A percentile compares a stretch with the other conserved stretches of the same genome.
Evolutionary conservation across 2,329 filamentous ascomycete species (phyloP).

Genomic region (Graphilbum fragrans): DNA sequence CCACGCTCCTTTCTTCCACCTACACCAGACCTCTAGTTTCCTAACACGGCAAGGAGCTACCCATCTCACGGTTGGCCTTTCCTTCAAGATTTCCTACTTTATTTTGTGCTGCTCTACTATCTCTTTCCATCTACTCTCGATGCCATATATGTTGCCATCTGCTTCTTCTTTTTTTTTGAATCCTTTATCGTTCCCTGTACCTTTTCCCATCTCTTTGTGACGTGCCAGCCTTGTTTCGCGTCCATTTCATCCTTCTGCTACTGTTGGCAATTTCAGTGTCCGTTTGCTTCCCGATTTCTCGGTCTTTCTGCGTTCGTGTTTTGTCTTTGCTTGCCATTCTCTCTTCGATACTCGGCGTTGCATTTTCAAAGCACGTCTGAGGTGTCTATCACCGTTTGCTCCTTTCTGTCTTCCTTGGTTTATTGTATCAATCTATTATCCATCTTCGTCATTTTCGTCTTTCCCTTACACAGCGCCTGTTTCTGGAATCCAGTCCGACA

Average conservation of each 20-base stretch:
- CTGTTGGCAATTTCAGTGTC: neutral
- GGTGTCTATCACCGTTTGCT: neutral
- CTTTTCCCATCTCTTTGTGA: neutral
- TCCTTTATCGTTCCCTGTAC: neutral
- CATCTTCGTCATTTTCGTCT: slow-evolving; percentile 10
- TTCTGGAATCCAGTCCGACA: slow-evolving; percentile 11
- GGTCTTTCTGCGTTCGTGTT: neutral
- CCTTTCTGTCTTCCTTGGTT: slow-evolving; percentile 6
- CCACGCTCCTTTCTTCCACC: neutral
- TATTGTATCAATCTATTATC: slow-evolving; percentile 11
- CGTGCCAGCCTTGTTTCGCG: neutral
- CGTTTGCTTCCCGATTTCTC: neutral
- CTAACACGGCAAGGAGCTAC: neutral
- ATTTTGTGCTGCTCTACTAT: neutral
- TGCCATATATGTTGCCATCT: neutral
- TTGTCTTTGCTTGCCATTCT: neutral
- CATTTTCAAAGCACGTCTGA: neutral
- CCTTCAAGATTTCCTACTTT: neutral
- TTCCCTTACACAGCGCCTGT: slow-evolving; percentile 5
- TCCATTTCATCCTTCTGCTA: neutral
- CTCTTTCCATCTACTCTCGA: neutral
- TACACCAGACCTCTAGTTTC: neutral
- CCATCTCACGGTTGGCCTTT: neutral
- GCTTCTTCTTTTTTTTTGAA: neutral
- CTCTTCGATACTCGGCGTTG: neutral